Evolutionary conservation across 306 rosid species (phyloP).

Genomic region (Alnus glutinosa): DNA sequence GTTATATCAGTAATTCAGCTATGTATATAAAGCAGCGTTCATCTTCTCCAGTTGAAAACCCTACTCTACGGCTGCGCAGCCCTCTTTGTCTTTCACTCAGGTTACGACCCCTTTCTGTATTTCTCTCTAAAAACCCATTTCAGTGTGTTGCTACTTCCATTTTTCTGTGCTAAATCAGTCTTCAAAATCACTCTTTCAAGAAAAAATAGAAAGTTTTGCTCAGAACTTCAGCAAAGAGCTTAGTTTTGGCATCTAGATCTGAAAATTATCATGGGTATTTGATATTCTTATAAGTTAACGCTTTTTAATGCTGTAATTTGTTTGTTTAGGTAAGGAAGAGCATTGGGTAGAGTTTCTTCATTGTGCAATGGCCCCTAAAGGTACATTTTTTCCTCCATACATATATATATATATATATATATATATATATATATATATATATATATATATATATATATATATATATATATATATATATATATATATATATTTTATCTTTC

Average conservation of each 20-base stretch:
- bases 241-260: neutral
- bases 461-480: too few species aligned
- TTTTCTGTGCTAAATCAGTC: neutral
- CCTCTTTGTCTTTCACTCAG: slow-evolving; percentile 5
- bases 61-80: slow-evolving; percentile 38
- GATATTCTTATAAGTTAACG: neutral
- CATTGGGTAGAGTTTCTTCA: neutral
- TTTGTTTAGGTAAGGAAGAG: slow-evolving; percentile 1
- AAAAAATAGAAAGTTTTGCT: neutral
- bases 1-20: slow-evolving; percentile 1
- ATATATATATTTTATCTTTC: too few species aligned
- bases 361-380: slow-evolving; percentile 7
- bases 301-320: neutral
- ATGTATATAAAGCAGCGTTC: slow-evolving; percentile 3
- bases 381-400: neutral
- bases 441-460: too few species aligned
- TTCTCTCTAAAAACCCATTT: neutral
- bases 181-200: neutral
- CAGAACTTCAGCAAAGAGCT: neutral
- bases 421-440: too few species aligned
- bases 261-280: neutral
- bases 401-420: too few species aligned
- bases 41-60: slow-evolving; percentile 36
- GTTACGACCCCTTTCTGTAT: neutral
- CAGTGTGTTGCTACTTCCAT: neutral